A percentile compares a stretch with the other conserved stretches of the same genome.
phyloP scores from a whole-genome alignment of 768 basidiomycete species.

The Termitomyces sp. region DNA sequence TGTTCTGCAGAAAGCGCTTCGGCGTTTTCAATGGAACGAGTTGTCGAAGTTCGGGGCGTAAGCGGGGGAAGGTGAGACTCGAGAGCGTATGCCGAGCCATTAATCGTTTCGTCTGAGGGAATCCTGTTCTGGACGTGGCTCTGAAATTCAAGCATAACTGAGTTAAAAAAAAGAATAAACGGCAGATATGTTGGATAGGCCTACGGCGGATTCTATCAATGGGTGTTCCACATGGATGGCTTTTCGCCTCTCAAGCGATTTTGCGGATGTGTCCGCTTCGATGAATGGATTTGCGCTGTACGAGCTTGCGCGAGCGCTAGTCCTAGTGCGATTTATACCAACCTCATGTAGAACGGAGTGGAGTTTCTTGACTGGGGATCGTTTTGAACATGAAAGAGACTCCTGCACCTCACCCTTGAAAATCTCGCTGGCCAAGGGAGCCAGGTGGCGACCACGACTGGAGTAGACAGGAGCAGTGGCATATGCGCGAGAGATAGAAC shows the following conservation, averaged over 20 bases:
- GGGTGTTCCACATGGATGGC: conserved; percentile 9
- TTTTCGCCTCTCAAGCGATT: conserved; percentile 18
- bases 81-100: neutral
- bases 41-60: neutral
- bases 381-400: conserved; percentile 4
- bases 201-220: neutral
- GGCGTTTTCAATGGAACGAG: neutral
- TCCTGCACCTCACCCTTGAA: conserved; percentile 15
- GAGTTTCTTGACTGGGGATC: conserved; percentile 5
- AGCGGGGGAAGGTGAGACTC: conserved; percentile 1
- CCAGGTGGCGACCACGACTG: conserved; percentile 1
- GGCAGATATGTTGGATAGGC: neutral
- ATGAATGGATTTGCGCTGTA: neutral
- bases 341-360: conserved; percentile 9
- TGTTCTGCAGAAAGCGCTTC: conserved; percentile 8
- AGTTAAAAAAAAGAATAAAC: neutral
- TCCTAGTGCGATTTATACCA: conserved; percentile 14
- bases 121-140: neutral
- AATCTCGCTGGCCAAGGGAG: conserved; percentile 15
- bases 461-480: neutral
- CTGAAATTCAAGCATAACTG: neutral
- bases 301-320: neutral
- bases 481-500: neutral
- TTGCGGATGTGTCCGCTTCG: conserved; percentile 11
- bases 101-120: neutral